phyloP scores from a whole-genome alignment of 2,329 filamentous ascomycete species.

The Trichoderma sp. region DNA sequence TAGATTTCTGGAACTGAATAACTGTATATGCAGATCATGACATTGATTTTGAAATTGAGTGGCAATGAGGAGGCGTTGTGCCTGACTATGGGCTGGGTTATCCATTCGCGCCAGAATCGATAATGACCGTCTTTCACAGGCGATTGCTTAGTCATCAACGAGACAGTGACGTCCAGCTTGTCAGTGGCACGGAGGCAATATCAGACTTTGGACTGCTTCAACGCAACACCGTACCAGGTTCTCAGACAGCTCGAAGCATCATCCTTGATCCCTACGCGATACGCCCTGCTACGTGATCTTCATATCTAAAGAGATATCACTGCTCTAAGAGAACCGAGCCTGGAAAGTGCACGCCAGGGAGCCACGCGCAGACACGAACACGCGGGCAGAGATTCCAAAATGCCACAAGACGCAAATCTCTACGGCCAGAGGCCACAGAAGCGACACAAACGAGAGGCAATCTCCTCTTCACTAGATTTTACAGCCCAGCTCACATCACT shows the following conservation, averaged over 20 bases:
- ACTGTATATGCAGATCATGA: no score
- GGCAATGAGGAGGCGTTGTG: no score
- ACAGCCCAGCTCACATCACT: slow-evolving; percentile 84
- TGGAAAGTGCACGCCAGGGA: not conserved
- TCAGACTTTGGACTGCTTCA: not conserved
- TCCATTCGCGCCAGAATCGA: not conserved
- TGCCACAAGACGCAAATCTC: slow-evolving; percentile 68
- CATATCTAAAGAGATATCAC: not conserved
- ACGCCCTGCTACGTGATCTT: not conserved
- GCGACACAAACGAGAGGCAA: slow-evolving; percentile 67
- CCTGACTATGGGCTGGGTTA: no score
- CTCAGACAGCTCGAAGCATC: no score
- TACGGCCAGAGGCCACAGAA: slow-evolving; percentile 77
- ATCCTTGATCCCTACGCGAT: no score
- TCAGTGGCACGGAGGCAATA: not conserved
- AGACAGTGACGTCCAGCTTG: slow-evolving; percentile 11
- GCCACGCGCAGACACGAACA: not conserved
- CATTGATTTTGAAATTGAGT: no score
- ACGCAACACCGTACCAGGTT: no score
- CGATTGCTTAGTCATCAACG: not conserved
- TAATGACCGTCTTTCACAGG: no score
- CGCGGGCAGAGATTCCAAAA: slow-evolving; percentile 36
- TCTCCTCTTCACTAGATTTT: slow-evolving; percentile 78
- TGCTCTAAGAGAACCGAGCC: not conserved
- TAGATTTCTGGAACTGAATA: no score